Percentiles rank a stretch among this genome's conserved stretches.
Evolutionary conservation across 495 filamentous ascomycete genomes (phyloP).

Genomic region (Tuber indicum): DNA sequence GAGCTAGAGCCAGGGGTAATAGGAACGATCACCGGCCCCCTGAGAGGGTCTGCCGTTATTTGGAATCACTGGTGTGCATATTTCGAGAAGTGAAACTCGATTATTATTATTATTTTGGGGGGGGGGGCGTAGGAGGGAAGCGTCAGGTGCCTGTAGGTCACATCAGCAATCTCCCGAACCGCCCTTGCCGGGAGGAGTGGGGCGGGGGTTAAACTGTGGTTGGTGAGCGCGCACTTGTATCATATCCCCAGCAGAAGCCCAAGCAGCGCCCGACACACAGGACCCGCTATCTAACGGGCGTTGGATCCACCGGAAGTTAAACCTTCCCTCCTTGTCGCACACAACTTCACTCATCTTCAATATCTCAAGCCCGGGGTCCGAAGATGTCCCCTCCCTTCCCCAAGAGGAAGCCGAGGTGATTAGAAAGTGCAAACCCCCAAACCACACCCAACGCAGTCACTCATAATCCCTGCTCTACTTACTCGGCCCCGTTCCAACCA

Average conservation of each 20-base stretch:
- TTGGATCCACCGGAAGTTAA: background rate
- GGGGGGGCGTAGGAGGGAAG: background rate
- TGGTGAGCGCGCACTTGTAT: too few relatives aligned
- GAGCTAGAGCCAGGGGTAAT: background rate
- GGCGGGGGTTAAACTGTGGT: background rate
- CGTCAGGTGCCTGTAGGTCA: background rate
- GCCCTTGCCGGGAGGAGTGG: background rate
- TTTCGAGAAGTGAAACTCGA: background rate
- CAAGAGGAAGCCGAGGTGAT: background rate
- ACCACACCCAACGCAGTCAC: background rate
- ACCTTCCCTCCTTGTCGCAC: background rate
- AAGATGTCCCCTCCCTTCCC: background rate
- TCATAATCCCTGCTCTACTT: background rate
- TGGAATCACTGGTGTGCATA: background rate
- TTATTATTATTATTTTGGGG: background rate
- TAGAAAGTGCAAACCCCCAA: background rate
- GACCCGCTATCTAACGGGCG: background rate
- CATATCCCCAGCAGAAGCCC: background rate
- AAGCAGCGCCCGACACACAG: background rate
- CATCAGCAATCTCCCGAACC: background rate
- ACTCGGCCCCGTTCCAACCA: background rate
- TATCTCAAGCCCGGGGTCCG: background rate
- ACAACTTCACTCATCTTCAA: background rate
- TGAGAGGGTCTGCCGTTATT: background rate
- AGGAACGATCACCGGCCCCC: background rate